These are phyloP conservation scores for Eustoma russellianum DNA, from an alignment of 257 asterid species.

Conservation along the genomic window DNA sequence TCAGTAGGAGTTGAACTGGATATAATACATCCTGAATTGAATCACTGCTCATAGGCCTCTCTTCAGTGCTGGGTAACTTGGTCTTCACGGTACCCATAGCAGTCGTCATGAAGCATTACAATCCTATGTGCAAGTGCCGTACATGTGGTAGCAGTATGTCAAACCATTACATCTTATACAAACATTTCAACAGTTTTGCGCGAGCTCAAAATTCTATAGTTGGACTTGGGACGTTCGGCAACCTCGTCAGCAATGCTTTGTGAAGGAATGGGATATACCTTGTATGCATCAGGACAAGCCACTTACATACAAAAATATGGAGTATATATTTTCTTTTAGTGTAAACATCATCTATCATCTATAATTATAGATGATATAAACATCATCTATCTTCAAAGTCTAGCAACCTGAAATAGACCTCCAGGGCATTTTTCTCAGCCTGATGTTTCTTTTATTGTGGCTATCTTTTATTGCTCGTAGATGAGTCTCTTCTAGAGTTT, in stretches of 20 bases:
- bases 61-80: slow-evolving; percentile 24
- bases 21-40: slow-evolving; percentile 43
- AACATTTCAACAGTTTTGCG: slow-evolving; percentile 46
- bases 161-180: slow-evolving; percentile 45
- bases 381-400: too few relatives aligned
- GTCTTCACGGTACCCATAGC: slow-evolving; percentile 16
- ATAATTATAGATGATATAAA: too few relatives aligned
- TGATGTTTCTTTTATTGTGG: too few relatives aligned
- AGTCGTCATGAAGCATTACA: slow-evolving; percentile 1
- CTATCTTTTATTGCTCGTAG: too few relatives aligned
- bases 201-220: slow-evolving; percentile 58
- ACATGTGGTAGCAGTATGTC: slow-evolving; percentile 45
- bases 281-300: too few relatives aligned
- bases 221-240: slow-evolving; percentile 49
- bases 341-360: too few relatives aligned
- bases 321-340: too few relatives aligned
- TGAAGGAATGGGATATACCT: slow-evolving; percentile 33
- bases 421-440: too few relatives aligned
- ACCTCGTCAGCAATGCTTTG: slow-evolving; percentile 45
- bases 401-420: too few relatives aligned
- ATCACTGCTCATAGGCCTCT: slow-evolving; percentile 24
- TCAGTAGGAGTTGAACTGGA: slow-evolving; percentile 53
- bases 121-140: slow-evolving; percentile 29
- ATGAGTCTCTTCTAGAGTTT: too few relatives aligned
- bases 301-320: too few relatives aligned